A percentile compares a stretch with the other conserved stretches of the same genome.
Conservation (phyloP, 805 yeast genomes). For the Lipomyces oligophaga region DNA sequence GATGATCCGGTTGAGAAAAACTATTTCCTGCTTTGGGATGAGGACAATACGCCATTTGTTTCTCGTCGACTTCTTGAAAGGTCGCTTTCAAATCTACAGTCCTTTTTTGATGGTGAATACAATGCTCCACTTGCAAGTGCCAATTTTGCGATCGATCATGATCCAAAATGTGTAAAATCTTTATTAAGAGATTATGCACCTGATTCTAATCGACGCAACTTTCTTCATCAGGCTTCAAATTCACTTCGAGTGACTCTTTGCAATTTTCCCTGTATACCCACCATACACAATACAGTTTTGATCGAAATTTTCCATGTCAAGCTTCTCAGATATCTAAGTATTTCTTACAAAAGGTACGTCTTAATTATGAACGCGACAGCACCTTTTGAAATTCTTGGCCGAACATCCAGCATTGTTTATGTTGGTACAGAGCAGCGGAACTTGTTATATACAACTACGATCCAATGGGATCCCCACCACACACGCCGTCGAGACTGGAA, state of each 20-base stretch:
- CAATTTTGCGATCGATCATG: background rate
- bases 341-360: constrained; percentile 21
- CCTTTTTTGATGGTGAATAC: background rate
- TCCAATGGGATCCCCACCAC: constrained; percentile 17
- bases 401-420: constrained; percentile 20
- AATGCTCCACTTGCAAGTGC: background rate
- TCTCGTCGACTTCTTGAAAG: constrained; percentile 12
- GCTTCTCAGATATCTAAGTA: constrained; percentile 5
- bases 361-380: constrained; percentile 23
- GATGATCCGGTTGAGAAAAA: constrained; percentile 13
- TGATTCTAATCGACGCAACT: background rate
- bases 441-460: constrained; percentile 18
- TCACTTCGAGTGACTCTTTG: constrained; percentile 25
- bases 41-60: constrained; percentile 12
- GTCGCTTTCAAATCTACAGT: constrained; percentile 4
- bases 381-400: constrained; percentile 24
- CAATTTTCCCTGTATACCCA: constrained; percentile 26
- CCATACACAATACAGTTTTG: constrained; percentile 25
- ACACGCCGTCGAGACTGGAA: constrained; percentile 11
- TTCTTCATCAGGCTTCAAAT: constrained; percentile 22
- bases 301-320: constrained; percentile 22
- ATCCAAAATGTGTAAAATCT: background rate
- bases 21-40: constrained; percentile 22
- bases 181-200: background rate
- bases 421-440: constrained; percentile 18